Base-by-base conservation (phyloP, 2,329 filamentous ascomycete genomes). In the Bertia moriformis region DNA sequence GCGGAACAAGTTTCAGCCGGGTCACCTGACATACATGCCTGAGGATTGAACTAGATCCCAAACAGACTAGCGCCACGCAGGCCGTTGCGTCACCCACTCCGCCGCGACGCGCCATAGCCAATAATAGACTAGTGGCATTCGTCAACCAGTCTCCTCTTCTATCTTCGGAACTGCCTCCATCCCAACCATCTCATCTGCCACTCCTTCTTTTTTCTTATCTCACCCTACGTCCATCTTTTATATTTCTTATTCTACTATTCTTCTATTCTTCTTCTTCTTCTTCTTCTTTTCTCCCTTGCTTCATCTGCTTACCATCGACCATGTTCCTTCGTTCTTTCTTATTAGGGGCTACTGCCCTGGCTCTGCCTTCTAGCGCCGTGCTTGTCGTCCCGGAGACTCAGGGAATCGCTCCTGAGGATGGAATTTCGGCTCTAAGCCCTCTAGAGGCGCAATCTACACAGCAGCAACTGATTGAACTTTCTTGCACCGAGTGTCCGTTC, bases 401-500 rank as follows among this genome's bases (percentile, higher is more conserved):
- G 40, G 39, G 49, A 33, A 45, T 51, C 37, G 39, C 24, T 29
- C 24, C 24, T 10, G 10, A 29, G 10, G 10, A n/a, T 29, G 24
- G n/a, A 10, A 10, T 29, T 29, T 10, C 24, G 10, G 24, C 10
- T n/a, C 33, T 55, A 12, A 44, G 50, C 32, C 53, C 50, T 1
- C 18, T 52, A 17, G 48, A 53, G 29, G 39, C 46, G 13, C 45
- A 50, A 19, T 43, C 53, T 36, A 45, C 49, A 12, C 49, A 50
- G 37, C 44, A 51, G 37, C 45, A 52, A 22, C 43, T 47, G 15
- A 41, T 61, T 35, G 50, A 52, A 18, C 46, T 62, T 15, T 43
- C 46, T 36, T 62, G 59, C 45, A 48, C 49, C 20, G 55, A 60
- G 33, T 62, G 59, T 40, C 59, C 58, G 1, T 57, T 61, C 46